Evolutionary conservation across 345 rosid genomes (phyloP), one percentile per base, ranked within the genome.

Genomic region (Angophora floribunda): DNA sequence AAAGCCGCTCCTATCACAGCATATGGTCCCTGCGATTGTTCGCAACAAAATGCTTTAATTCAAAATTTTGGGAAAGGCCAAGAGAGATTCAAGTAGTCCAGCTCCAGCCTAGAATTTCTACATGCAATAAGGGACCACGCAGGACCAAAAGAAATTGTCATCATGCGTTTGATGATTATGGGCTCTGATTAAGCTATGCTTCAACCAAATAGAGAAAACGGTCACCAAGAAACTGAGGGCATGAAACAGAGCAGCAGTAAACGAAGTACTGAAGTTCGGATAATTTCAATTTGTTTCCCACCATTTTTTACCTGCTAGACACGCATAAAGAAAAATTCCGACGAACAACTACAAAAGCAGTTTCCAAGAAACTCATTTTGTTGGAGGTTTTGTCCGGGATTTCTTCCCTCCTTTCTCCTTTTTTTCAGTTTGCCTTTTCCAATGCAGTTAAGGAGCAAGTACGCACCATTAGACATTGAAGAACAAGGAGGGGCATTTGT

Each of bases 1-100:
- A 41, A 89, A 70, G 89, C 95, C 90, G 51, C 93, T 95, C 89
- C 97, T 94, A 67, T 97, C 99, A 86, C 97, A 96, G 67, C 97
- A 95, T 88, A 97, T 93, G 51, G 91, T 93, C 90, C 98, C 99
- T 97, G 95, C 86, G 90, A 84, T 88, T 30, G 28, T 80, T 79
- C 22, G 17, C 82, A 85, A 87, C 89, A 89, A 41, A 10, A 75
- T 8, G 57, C 55, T 52, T 50, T 32, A 75, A 75, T 75, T 75
- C 49, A 75, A 36, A 41, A 19, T 17, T 26, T 5, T 75, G 49
- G 84, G 49, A 75, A 19, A 75, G 7, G 84, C 49, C 49, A 75
- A 36, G 24, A 75, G 82, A 75, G 49, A 75, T 19, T 75, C 82
- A 75, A 36, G 26, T 19, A 41, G 49, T 41, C 49, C 49, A 10